These are phyloP conservation scores for Rhipidocladum racemiflorum DNA, from an alignment of 176 grass and related monocot species.

Conservation along the genomic window DNA sequence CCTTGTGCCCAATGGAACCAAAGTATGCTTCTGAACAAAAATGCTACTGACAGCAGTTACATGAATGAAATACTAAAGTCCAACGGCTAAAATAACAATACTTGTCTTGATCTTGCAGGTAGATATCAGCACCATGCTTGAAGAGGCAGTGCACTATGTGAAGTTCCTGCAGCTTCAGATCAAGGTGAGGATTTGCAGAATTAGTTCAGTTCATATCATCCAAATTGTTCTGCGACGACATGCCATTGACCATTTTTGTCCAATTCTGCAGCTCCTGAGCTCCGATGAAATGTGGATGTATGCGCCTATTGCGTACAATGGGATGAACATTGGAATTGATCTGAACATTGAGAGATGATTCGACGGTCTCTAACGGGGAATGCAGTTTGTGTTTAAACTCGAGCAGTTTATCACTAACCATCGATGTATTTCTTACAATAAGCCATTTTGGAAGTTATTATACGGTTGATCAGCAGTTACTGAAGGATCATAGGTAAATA, in stretches of 20 bases:
- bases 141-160: conserved; percentile 81
- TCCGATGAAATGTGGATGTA: conserved; percentile 91
- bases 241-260: not conserved
- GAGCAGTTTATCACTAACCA: conserved; percentile 22
- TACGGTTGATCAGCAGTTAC: not conserved
- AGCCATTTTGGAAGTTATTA: conserved; percentile 1
- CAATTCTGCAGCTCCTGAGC: conserved; percentile 63
- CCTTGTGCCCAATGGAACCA: conserved; percentile 89
- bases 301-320: conserved; percentile 74
- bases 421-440: not conserved
- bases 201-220: not conserved
- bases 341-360: conserved; percentile 46
- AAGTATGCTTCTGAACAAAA: conserved; percentile 45
- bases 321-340: conserved; percentile 70
- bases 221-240: not conserved
- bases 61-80: not conserved
- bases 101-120: conserved; percentile 42
- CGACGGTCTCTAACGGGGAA: not conserved
- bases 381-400: not conserved
- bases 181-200: conserved; percentile 54
- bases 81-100: not conserved
- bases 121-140: conserved; percentile 94
- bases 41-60: not conserved
- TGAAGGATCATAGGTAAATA: conserved; percentile 9
- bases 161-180: conserved; percentile 92